These are phyloP conservation scores for Holtermannia corniformis DNA, from an alignment of 768 basidiomycete species.

Conservation along the genomic window DNA sequence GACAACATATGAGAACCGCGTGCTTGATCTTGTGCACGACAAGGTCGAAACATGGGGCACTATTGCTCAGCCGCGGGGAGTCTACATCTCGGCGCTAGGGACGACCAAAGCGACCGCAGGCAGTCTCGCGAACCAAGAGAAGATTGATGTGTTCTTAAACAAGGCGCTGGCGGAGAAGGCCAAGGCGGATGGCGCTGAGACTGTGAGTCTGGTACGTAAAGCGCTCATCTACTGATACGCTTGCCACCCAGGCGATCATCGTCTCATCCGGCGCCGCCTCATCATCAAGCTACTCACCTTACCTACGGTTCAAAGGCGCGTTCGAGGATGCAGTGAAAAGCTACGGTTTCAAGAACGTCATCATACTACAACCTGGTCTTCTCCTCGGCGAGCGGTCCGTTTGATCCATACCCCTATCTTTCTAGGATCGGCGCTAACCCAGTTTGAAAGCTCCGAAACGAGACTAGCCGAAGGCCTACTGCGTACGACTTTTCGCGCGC, in stretches of 20 bases:
- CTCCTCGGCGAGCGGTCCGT: constrained; percentile 29
- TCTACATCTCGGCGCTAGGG: constrained; percentile 31
- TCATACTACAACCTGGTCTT: constrained; percentile 35
- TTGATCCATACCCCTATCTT: constrained; percentile 1
- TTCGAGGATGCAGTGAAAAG: constrained; percentile 31
- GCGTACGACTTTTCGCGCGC: constrained; percentile 16
- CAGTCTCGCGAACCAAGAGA: constrained; percentile 23
- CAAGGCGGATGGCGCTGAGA: constrained; percentile 27
- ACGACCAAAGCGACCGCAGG: constrained; percentile 34
- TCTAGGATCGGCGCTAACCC: not conserved
- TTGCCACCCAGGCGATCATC: constrained; percentile 31
- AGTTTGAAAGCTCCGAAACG: constrained; percentile 7
- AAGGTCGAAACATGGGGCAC: constrained; percentile 1
- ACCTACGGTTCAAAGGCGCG: constrained; percentile 32
- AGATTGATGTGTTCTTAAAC: constrained; percentile 34
- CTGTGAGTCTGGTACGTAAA: constrained; percentile 18
- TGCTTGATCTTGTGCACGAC: constrained; percentile 12
- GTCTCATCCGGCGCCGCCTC: constrained; percentile 23
- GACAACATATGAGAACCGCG: constrained; percentile 12
- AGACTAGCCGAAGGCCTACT: constrained; percentile 14
- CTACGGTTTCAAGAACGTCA: constrained; percentile 21
- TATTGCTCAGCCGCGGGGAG: constrained; percentile 9
- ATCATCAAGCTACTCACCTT: constrained; percentile 14
- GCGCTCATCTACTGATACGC: not conserved
- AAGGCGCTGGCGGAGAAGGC: constrained; percentile 31